phyloP scores from a whole-genome alignment of 352 stramenopile genomes.

The Phytophthora fragariaefolia region DNA sequence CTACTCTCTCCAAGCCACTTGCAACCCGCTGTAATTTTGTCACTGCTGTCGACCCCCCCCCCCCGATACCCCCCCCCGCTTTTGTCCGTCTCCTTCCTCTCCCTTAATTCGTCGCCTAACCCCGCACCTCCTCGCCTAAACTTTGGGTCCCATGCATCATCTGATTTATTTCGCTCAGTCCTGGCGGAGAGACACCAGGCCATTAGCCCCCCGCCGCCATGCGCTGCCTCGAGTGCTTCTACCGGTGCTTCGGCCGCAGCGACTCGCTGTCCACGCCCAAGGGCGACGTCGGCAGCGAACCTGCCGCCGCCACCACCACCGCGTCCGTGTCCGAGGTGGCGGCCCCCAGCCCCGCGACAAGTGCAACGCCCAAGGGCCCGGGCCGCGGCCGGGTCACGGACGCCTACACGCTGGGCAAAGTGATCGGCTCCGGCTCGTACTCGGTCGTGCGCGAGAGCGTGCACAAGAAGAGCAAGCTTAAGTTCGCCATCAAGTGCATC shows the following conservation, averaged over 20 bases:
- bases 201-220: slow-evolving; percentile 36
- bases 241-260: slow-evolving; percentile 52
- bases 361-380: slow-evolving; percentile 31
- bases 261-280: slow-evolving; percentile 35
- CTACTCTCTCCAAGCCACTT: neutral
- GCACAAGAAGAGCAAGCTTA: slow-evolving; percentile 78
- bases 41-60: neutral
- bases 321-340: slow-evolving; percentile 7
- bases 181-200: neutral
- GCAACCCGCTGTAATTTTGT: neutral
- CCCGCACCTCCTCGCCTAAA: neutral
- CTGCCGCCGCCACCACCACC: slow-evolving; percentile 15
- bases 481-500: slow-evolving; percentile 92
- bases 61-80: neutral
- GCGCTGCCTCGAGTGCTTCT: slow-evolving; percentile 74
- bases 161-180: slow-evolving; percentile 36
- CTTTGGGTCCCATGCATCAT: slow-evolving; percentile 13
- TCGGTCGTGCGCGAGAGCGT: slow-evolving; percentile 88
- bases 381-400: slow-evolving; percentile 67
- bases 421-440: slow-evolving; percentile 91
- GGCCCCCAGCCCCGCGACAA: slow-evolving; percentile 6
- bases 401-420: slow-evolving; percentile 75
- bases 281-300: slow-evolving; percentile 15
- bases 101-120: neutral
- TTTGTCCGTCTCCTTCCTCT: neutral